Conservation (phyloP, 768 basidiomycete genomes). For the Serendipita sp. region DNA sequence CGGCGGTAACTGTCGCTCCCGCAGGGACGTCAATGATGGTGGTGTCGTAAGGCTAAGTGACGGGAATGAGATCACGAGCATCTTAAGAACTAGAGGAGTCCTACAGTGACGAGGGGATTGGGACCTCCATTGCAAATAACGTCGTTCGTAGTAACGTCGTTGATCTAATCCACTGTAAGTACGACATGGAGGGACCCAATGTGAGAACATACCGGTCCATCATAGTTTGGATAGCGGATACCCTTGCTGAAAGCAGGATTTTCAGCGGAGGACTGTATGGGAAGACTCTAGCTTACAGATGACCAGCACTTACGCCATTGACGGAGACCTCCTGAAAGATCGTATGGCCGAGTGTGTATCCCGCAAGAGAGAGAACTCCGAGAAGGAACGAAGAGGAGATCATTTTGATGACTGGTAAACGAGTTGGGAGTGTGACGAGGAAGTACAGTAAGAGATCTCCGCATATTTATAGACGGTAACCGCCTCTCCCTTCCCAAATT, state of each 20-base stretch:
- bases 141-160: conserved; percentile 36
- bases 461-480: no score
- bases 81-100: not conserved
- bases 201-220: conserved; percentile 29
- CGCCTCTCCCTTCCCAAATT: no score
- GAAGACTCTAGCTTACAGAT: not conserved
- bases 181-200: not conserved
- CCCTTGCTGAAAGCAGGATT: conserved; percentile 31
- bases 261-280: not conserved
- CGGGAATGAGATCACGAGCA: not conserved
- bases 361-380: not conserved
- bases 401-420: not conserved
- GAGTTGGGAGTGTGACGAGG: no score
- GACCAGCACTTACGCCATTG: conserved; percentile 25
- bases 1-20: conserved; percentile 35
- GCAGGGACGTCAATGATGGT: conserved; percentile 34
- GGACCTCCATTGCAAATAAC: conserved; percentile 12
- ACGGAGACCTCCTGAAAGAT: conserved; percentile 26
- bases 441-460: no score
- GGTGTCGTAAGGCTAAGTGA: conserved; percentile 14
- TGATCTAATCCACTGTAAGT: conserved; percentile 29
- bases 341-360: not conserved
- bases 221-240: conserved; percentile 28
- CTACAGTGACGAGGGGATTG: conserved; percentile 10
- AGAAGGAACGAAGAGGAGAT: not conserved